phyloP scores from a whole-genome alignment of 2,329 filamentous ascomycete species.

The Fusarium bulbicola region DNA sequence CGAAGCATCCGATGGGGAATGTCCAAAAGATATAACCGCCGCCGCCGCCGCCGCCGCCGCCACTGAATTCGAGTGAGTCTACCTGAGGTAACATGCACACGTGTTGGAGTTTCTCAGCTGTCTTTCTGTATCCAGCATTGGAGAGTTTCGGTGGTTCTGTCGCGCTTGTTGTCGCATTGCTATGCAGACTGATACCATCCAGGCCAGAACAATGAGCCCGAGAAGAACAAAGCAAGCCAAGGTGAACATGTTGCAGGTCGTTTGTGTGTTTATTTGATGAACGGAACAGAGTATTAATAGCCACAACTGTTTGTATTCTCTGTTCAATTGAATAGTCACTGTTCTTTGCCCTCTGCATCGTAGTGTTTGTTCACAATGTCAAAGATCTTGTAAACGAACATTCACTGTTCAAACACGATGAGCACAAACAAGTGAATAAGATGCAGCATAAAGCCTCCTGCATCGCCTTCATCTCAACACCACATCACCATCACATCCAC shows the following conservation, averaged over 20 bases:
- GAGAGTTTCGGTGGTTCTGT: background rate
- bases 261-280: background rate
- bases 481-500: background rate
- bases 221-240: background rate
- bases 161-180: background rate
- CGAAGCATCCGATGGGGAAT: slow-evolving; percentile 34
- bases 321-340: background rate
- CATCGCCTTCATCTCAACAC: background rate
- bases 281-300: background rate
- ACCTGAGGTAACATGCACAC: background rate
- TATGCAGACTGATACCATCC: background rate
- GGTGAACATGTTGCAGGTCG: background rate
- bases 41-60: background rate
- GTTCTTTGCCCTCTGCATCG: background rate
- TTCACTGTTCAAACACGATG: background rate
- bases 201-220: slow-evolving; percentile 2
- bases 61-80: background rate
- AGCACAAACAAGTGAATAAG: background rate
- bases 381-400: background rate
- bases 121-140: background rate
- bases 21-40: slow-evolving; percentile 14
- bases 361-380: background rate
- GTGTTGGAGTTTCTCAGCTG: background rate
- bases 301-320: no score
- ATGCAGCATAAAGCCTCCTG: background rate